phyloP scores from a whole-genome alignment of 2,329 filamentous ascomycete species.

The Xylaria sp. region DNA sequence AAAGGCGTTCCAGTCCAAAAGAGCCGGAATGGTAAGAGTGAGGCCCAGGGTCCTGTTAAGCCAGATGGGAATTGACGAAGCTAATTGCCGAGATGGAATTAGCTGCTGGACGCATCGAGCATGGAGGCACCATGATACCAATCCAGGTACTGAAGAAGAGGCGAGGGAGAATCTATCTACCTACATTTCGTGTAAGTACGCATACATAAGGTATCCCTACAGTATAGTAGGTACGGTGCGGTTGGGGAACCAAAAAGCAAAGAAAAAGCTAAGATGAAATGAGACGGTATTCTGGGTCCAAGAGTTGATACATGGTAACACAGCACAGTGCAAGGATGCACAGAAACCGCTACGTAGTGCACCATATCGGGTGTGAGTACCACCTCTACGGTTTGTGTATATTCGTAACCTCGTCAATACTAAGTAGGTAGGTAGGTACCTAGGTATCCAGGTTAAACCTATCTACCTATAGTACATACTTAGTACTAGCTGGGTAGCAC shows the following conservation, averaged over 20 bases:
- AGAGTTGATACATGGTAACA: not conserved
- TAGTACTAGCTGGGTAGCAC: no score
- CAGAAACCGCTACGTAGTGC: no score
- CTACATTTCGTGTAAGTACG: no score
- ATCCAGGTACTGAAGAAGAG: no score
- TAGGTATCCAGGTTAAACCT: no score
- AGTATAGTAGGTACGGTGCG: not conserved
- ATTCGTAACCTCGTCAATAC: no score
- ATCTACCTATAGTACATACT: no score
- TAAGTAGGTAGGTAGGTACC: no score
- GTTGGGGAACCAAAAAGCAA: slow-evolving; percentile 23
- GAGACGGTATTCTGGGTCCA: not conserved
- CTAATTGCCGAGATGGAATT: slow-evolving; percentile 35
- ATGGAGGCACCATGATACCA: slow-evolving; percentile 30
- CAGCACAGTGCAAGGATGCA: not conserved
- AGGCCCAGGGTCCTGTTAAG: slow-evolving; percentile 36
- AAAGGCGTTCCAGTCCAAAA: slow-evolving; percentile 28
- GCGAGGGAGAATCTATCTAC: no score
- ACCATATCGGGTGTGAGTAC: not conserved
- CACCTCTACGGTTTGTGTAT: not conserved
- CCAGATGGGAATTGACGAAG: slow-evolving; percentile 31
- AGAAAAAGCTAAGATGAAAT: slow-evolving; percentile 12
- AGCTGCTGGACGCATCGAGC: slow-evolving; percentile 10
- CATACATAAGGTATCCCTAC: no score
- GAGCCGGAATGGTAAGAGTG: slow-evolving; percentile 36